phyloP scores from a whole-genome alignment of 192 early-diverging fungal species.

The Coemansia sp. region DNA sequence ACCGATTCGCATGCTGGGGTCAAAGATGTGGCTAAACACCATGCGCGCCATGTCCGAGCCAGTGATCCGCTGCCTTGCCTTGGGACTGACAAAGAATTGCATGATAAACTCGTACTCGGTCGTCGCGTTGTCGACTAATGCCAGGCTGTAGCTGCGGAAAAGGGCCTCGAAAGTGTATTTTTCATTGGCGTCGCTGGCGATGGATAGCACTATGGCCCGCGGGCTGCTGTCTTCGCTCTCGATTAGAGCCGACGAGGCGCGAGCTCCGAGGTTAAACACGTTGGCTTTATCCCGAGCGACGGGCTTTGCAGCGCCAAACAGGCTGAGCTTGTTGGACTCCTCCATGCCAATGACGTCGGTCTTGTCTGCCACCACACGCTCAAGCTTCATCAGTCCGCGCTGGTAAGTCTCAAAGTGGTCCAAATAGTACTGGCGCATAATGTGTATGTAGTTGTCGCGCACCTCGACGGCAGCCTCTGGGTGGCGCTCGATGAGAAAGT shows the following conservation, averaged over 20 bases:
- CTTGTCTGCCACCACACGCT: slow-evolving; percentile 79
- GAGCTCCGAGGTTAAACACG: slow-evolving; percentile 82
- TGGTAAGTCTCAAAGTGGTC: slow-evolving; percentile 92
- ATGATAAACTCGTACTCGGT: slow-evolving; percentile 92
- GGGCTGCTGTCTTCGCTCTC: slow-evolving; percentile 65
- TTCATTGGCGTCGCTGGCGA: slow-evolving; percentile 49
- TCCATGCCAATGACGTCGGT: slow-evolving; percentile 86
- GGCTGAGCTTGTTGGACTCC: slow-evolving; percentile 74
- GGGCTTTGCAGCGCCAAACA: slow-evolving; percentile 72
- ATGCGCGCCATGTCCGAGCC: slow-evolving; percentile 65
- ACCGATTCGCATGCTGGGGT: slow-evolving; percentile 57
- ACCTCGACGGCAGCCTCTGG: slow-evolving; percentile 88
- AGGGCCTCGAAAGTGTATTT: slow-evolving; percentile 79
- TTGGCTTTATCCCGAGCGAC: slow-evolving; percentile 80
- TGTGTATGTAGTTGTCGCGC: slow-evolving; percentile 81
- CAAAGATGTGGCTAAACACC: slow-evolving; percentile 90
- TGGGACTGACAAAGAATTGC: slow-evolving; percentile 86
- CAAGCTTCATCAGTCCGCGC: slow-evolving; percentile 73
- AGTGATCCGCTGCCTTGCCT: slow-evolving; percentile 62
- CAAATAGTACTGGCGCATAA: slow-evolving; percentile 84
- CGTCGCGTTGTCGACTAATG: slow-evolving; percentile 92
- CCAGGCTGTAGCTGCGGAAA: slow-evolving; percentile 90
- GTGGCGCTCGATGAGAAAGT: slow-evolving; percentile 90
- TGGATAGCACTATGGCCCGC: slow-evolving; percentile 77
- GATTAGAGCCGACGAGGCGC: slow-evolving; percentile 70